phyloP scores from a whole-genome alignment of 192 early-diverging fungal genomes.

The Entomortierella lignicola region DNA sequence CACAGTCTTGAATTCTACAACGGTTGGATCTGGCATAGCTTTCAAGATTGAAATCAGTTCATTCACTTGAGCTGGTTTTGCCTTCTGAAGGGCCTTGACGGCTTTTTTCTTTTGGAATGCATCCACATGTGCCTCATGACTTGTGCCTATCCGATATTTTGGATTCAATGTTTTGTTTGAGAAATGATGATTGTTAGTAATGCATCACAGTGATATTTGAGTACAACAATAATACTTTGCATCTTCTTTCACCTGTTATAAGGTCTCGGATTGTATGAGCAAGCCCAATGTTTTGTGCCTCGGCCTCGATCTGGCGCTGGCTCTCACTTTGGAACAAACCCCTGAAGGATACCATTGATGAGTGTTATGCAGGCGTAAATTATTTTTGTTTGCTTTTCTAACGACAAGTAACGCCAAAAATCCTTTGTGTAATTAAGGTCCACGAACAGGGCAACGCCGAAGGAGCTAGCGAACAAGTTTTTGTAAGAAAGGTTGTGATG shows the following conservation, averaged over 20 bases:
- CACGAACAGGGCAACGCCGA: no score
- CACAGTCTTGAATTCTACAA: conserved; percentile 39
- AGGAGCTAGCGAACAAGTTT: no score
- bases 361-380: background rate
- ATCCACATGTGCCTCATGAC: conserved; percentile 43
- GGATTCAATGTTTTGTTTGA: no score
- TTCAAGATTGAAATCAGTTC: conserved; percentile 50
- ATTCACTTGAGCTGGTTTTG: conserved; percentile 29
- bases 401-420: no score
- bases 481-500: no score
- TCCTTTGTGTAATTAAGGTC: no score
- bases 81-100: conserved; percentile 56
- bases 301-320: conserved; percentile 44
- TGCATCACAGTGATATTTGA: no score
- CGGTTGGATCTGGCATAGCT: conserved; percentile 56
- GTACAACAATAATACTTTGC: no score
- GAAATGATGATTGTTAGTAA: no score
- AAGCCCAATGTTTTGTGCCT: conserved; percentile 42
- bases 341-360: conserved; percentile 20
- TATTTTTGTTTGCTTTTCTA: background rate
- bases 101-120: conserved; percentile 47
- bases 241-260: conserved; percentile 38
- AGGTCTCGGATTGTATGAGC: conserved; percentile 50
- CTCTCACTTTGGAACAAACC: conserved; percentile 27
- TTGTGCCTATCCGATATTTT: conserved; percentile 20